A percentile compares a stretch with the other conserved stretches of the same genome.
Evolutionary conservation across 148 eudicot genomes (phyloP).

Genomic region (Chenopodium formosanum): DNA sequence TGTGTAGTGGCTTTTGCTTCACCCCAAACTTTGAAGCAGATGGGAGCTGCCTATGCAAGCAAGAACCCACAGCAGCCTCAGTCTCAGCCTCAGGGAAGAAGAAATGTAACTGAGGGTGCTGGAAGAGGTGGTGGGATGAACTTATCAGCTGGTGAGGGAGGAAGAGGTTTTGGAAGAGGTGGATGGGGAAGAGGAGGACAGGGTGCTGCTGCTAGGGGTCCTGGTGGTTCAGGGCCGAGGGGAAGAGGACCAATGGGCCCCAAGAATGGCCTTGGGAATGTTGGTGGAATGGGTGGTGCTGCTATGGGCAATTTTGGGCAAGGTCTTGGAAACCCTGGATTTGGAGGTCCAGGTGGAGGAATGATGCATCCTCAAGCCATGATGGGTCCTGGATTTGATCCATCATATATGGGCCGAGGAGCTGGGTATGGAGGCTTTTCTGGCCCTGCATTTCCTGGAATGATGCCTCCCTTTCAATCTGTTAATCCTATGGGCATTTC

Average conservation of each 20-base stretch:
- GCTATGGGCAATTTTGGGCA: slow-evolving; percentile 58
- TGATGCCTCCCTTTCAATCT: slow-evolving; percentile 77
- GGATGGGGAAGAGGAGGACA: slow-evolving; percentile 79
- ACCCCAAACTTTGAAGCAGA: slow-evolving; percentile 76
- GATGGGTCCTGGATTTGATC: slow-evolving; percentile 93
- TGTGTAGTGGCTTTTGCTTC: slow-evolving; percentile 92
- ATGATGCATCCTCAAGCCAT: slow-evolving; percentile 79
- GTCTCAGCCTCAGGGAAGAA: slow-evolving; percentile 64
- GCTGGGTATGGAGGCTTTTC: slow-evolving; percentile 77
- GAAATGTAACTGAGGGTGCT: slow-evolving; percentile 58
- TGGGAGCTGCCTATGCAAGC: slow-evolving; percentile 68
- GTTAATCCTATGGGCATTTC: slow-evolving; percentile 79
- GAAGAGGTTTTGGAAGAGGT: slow-evolving; percentile 76
- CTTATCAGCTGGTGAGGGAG: slow-evolving; percentile 61
- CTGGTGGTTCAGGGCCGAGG: slow-evolving; percentile 62
- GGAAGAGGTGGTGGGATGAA: slow-evolving; percentile 70
- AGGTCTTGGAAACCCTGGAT: slow-evolving; percentile 71
- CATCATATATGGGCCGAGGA: slow-evolving; percentile 79
- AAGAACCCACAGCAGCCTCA: slow-evolving; percentile 65
- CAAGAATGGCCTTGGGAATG: slow-evolving; percentile 46
- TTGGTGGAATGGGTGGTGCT: slow-evolving; percentile 48
- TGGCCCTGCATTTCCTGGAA: slow-evolving; percentile 71
- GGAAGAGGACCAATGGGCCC: slow-evolving; percentile 79
- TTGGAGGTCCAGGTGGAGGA: slow-evolving; percentile 70
- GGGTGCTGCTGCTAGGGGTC: slow-evolving; percentile 54